These are phyloP conservation scores for Russula compacta DNA, from an alignment of 768 basidiomycete genomes.

Conservation along the genomic window DNA sequence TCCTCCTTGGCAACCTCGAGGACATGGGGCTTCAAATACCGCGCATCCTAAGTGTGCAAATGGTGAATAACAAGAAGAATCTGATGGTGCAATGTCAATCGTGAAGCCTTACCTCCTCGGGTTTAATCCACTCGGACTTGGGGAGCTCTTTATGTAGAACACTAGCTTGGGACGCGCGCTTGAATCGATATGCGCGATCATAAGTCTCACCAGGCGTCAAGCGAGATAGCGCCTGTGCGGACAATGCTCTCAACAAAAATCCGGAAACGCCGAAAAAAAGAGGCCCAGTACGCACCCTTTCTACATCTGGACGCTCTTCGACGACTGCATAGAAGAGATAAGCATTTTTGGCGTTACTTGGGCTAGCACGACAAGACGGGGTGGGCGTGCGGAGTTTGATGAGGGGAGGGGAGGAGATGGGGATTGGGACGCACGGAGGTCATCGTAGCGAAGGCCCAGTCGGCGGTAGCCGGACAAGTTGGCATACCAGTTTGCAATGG, in stretches of 20 bases:
- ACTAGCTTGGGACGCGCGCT: constrained; percentile 71
- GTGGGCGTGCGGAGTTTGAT: constrained; percentile 3
- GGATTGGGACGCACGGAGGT: constrained; percentile 64
- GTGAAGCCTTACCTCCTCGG: constrained; percentile 54
- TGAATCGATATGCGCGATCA: constrained; percentile 87
- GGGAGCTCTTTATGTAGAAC: constrained; percentile 73
- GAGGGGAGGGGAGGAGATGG: neutral
- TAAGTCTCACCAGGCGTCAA: constrained; percentile 72
- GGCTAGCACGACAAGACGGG: constrained; percentile 10
- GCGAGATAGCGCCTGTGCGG: constrained; percentile 69
- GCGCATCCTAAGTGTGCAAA: constrained; percentile 56
- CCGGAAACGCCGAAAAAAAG: neutral
- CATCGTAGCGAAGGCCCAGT: constrained; percentile 88
- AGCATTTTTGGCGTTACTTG: neutral
- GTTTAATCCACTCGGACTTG: constrained; percentile 70
- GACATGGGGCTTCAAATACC: constrained; percentile 81
- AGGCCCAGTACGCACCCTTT: constrained; percentile 47
- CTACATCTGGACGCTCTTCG: constrained; percentile 70
- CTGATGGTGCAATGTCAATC: neutral
- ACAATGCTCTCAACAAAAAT: neutral
- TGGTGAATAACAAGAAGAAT: neutral
- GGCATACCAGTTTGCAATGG: constrained; percentile 78
- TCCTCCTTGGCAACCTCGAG: constrained; percentile 64
- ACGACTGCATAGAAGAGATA: constrained; percentile 38
- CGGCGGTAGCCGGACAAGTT: constrained; percentile 73